A percentile compares a stretch with the other conserved stretches of the same genome.
Conservation (phyloP, 2,329 filamentous ascomycete genomes). For the Aspergillus pseudoviridinutans region DNA sequence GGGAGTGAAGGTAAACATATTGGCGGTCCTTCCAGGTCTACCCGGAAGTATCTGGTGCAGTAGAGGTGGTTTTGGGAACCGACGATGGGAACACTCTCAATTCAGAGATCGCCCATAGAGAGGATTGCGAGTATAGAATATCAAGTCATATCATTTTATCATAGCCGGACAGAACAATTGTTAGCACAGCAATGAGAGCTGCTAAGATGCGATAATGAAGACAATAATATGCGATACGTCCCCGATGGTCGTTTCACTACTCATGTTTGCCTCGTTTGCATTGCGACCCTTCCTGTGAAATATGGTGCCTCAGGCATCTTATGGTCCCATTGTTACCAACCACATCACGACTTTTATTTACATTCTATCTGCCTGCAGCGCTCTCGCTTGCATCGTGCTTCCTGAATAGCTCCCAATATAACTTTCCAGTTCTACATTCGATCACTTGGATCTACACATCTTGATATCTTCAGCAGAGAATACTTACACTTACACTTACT, state of each 20-base stretch:
- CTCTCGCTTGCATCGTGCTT: background rate
- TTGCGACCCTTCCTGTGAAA: background rate
- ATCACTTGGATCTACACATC: background rate
- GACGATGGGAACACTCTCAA: slow-evolving; percentile 5
- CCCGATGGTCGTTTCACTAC: background rate
- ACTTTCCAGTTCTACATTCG: background rate
- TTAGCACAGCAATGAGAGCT: background rate
- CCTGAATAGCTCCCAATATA: background rate
- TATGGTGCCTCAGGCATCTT: background rate
- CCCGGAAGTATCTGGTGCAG: slow-evolving; percentile 7
- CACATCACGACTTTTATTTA: background rate
- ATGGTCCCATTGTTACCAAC: too few relatives aligned
- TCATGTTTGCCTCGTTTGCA: slow-evolving; percentile 19
- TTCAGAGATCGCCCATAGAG: background rate
- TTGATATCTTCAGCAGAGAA: background rate
- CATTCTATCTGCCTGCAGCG: background rate
- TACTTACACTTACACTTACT: background rate
- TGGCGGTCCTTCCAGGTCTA: slow-evolving; percentile 14
- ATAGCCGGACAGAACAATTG: background rate
- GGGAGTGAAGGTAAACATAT: slow-evolving; percentile 94
- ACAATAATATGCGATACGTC: background rate
- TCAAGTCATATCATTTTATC: slow-evolving; percentile 7
- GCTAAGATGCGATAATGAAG: background rate
- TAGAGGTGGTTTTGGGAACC: slow-evolving; percentile 5
- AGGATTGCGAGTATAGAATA: background rate